Evolutionary conservation across 2,329 filamentous ascomycete genomes (phyloP).

Genomic region (Pseudogymnoascus sp.): DNA sequence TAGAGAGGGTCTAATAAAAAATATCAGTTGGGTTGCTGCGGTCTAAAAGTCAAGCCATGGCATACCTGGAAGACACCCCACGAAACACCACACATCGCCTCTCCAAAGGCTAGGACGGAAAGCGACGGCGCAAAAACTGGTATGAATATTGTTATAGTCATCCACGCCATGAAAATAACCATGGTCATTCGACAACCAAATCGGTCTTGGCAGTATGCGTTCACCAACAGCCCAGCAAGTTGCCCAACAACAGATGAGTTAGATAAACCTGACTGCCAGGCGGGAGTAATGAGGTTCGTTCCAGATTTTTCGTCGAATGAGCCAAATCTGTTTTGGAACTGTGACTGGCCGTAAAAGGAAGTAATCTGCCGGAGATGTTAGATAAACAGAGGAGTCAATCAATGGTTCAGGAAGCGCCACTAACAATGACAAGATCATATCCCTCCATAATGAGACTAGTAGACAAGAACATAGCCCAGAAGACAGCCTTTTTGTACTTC

Average conservation of each 20-base stretch:
- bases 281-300: background rate
- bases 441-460: slow-evolving; percentile 14
- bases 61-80: slow-evolving; percentile 19
- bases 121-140: slow-evolving; percentile 12
- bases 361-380: slow-evolving; percentile 14
- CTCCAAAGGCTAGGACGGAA: slow-evolving; percentile 12
- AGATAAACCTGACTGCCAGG: slow-evolving; percentile 12
- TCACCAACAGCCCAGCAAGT: slow-evolving; percentile 26
- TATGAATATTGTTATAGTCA: slow-evolving; percentile 13
- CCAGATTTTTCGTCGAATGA: slow-evolving; percentile 8
- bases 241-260: slow-evolving; percentile 22
- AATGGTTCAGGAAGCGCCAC: background rate
- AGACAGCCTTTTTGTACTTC: slow-evolving; percentile 16
- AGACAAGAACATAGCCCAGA: slow-evolving; percentile 16
- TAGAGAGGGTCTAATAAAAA: slow-evolving; percentile 12
- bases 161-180: slow-evolving; percentile 18
- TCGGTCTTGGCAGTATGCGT: slow-evolving; percentile 26
- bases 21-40: background rate
- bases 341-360: slow-evolving; percentile 14
- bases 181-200: slow-evolving; percentile 27
- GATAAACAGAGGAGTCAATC: background rate
- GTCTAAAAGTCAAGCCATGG: background rate
- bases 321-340: slow-evolving; percentile 13
- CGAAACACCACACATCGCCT: slow-evolving; percentile 16
- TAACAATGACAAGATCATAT: slow-evolving; percentile 13